Evolutionary conservation across 257 asterid genomes (phyloP).

Genomic region (Knoxia roxburghii): DNA sequence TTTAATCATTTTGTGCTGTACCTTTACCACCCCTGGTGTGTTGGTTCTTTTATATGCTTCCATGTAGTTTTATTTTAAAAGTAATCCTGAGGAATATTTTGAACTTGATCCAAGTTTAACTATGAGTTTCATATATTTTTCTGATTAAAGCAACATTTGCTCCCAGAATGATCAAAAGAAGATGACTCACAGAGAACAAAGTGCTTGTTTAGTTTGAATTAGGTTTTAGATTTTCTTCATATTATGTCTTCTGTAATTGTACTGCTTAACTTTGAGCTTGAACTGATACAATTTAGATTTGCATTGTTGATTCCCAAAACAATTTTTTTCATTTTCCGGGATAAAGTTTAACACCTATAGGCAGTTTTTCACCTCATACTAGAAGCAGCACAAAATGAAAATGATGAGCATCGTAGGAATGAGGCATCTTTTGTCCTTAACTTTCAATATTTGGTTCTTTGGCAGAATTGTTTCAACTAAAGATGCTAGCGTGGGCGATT

Average conservation of each 20-base stretch:
- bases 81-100: background rate
- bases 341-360: too few relatives aligned
- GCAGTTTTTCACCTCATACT: too few relatives aligned
- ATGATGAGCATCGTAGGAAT: background rate
- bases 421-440: background rate
- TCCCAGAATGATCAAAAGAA: background rate
- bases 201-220: slow-evolving; percentile 2
- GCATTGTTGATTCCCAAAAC: too few relatives aligned
- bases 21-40: background rate
- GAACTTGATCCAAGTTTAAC: background rate
- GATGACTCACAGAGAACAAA: background rate
- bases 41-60: background rate
- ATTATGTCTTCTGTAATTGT: too few relatives aligned
- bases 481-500: slow-evolving; percentile 19
- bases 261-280: too few relatives aligned
- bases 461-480: slow-evolving; percentile 39
- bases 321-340: background rate
- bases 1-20: background rate
- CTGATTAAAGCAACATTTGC: background rate
- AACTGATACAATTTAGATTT: too few relatives aligned
- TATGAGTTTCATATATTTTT: background rate
- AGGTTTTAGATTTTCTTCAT: too few relatives aligned
- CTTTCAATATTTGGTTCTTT: slow-evolving; percentile 19
- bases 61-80: background rate
- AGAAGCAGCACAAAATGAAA: too few relatives aligned